Conservation (phyloP, 2,329 filamentous ascomycete species). For the Hymenotorrendiella dingleyae region DNA sequence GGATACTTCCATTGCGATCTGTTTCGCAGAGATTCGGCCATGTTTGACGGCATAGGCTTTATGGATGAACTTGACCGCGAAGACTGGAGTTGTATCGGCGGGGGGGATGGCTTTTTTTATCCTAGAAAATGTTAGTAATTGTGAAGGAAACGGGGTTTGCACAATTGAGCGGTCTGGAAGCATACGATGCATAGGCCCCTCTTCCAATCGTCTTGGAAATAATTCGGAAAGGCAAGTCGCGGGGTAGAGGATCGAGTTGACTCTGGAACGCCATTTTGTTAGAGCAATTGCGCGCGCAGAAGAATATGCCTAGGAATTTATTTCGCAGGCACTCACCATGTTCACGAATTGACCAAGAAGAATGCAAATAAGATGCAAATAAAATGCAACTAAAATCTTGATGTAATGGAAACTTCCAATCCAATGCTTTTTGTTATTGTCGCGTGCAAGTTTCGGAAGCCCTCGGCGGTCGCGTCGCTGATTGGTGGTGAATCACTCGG, state of each 20-base stretch:
- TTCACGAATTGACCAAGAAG: no score
- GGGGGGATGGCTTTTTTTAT: constrained; percentile 84
- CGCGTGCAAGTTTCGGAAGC: constrained; percentile 25
- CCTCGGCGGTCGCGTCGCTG: constrained; percentile 17
- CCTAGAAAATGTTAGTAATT: constrained; percentile 12
- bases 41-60: constrained; percentile 88
- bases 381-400: constrained; percentile 1
- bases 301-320: background rate
- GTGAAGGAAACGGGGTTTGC: background rate
- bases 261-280: constrained; percentile 55
- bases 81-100: constrained; percentile 64
- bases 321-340: constrained; percentile 21
- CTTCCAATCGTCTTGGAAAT: constrained; percentile 95
- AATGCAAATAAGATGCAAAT: no score
- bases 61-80: constrained; percentile 98
- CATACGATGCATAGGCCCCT: constrained; percentile 94
- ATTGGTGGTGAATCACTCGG: constrained; percentile 13
- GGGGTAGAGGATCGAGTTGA: constrained; percentile 80
- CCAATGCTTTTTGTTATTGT: constrained; percentile 25
- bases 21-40: constrained; percentile 82
- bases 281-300: background rate
- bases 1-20: constrained; percentile 86
- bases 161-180: constrained; percentile 6
- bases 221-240: constrained; percentile 83
- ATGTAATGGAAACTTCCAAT: no score